Percentiles rank a stretch among this genome's conserved stretches.
Evolutionary conservation across 495 filamentous ascomycete species (phyloP).

Genomic region (Aspergillus saccharolyticus): DNA sequence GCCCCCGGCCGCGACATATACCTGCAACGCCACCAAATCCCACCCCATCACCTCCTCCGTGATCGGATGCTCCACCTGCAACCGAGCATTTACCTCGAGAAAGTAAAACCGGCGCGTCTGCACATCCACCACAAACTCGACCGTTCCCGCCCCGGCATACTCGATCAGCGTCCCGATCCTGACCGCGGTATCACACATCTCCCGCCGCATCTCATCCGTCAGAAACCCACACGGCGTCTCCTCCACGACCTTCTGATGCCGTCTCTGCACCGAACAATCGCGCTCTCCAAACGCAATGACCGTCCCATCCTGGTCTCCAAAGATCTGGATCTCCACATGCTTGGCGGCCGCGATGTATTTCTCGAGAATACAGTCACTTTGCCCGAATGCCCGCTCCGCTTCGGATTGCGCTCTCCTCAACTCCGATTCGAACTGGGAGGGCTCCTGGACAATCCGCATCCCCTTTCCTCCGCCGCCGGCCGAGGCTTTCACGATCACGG

Average conservation of each 20-base stretch:
- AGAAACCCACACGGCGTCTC: constrained; percentile 51
- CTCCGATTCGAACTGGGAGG: too few species aligned
- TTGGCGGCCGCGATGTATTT: constrained; percentile 38
- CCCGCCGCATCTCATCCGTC: constrained; percentile 37
- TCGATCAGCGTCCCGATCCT: constrained; percentile 45
- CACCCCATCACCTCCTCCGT: constrained; percentile 57
- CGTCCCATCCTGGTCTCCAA: constrained; percentile 40
- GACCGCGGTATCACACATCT: constrained; percentile 48
- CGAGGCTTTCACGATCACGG: constrained; percentile 54
- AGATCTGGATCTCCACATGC: constrained; percentile 46
- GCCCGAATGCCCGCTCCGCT: constrained; percentile 3
- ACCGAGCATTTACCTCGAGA: constrained; percentile 63
- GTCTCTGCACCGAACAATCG: constrained; percentile 44
- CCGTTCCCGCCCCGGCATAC: constrained; percentile 57
- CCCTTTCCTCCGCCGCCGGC: constrained; percentile 51
- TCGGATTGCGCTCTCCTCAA: constrained; percentile 27
- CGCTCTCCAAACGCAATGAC: constrained; percentile 41
- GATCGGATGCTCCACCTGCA: constrained; percentile 65
- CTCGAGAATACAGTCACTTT: constrained; percentile 31
- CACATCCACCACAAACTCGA: constrained; percentile 63
- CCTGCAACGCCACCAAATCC: constrained; percentile 48
- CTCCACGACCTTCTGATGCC: constrained; percentile 56
- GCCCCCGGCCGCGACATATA: too few species aligned
- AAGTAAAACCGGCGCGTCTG: constrained; percentile 56
- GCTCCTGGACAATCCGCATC: too few species aligned